Base-by-base conservation (phyloP, 306 rosid species). In the Senna siamea region DNA sequence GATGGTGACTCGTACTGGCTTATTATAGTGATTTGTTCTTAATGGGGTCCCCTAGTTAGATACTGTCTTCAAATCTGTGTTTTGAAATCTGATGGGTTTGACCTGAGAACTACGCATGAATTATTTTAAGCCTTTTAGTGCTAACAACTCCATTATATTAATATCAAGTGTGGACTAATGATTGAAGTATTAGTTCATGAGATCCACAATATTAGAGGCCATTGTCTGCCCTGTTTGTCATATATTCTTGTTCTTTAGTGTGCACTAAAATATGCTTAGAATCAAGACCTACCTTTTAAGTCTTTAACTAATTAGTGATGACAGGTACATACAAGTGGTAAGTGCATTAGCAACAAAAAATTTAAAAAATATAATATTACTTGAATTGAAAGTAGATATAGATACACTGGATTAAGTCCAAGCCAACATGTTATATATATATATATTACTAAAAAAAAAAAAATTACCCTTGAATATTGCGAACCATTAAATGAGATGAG, bases 21-120 rank as follows among this genome's bases (percentile, higher is more conserved):
- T 5, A 64, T 40, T 43, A 19, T 43, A 40, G 35, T 41, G 52
- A 43, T 10, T 60, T 72, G 3, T 51, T 73, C 19, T 56, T 41
- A 40, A 65, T 56, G 74, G 87, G 82, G 81, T 18, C 62, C 80
- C 82, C 73, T 43, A 74, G 72, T 80, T 74, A 67, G 80, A 89
- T 79, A 70, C 8, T 70, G 87, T 81, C 86, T 40, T 44, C 20
- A 41, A 76, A 65, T 79, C 35, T 81, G 74, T 22, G 12, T 47
- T 83, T 74, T 82, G 56, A 83, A 82, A 69, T 68, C 28, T 76
- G 70, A 53, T 14, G 68, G 72, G 72, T 79, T 82, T 87, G 91
- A 89, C 89, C 66, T 69, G 2, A 19, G 41, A 48, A 69, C 73
- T 67, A 64, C 54, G 69, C 78, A 82, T 73, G 74, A 75, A 61